Base-by-base conservation (phyloP, 345 rosid genomes). In the Euphorbia pulcherrima region DNA sequence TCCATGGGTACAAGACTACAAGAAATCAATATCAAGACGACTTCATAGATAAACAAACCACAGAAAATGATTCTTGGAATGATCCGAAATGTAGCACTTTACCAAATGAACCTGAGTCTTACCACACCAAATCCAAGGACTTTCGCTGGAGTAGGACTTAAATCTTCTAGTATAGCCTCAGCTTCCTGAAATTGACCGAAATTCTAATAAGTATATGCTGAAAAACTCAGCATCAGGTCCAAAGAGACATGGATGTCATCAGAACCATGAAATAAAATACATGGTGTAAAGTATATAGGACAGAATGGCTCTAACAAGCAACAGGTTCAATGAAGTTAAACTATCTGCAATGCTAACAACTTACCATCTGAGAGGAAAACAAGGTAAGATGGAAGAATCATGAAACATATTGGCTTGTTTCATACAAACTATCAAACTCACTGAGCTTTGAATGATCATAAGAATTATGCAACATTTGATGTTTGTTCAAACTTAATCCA, bases 131-230 rank as follows among this genome's bases (percentile, higher is more conserved):
- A 86, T 63, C 92, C 88, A 71, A 82, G 73, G 69, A 85, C 46
- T 84, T 89, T 94, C 75, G 85, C 39, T 6, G 89, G 93, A 63
- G 96, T 82, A 77, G 96, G 93, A 52, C 84, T 84, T 72, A 92
- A 62, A 24, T 85, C 91, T 79, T 87, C 89, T 53, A 93, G 80
- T 68, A 93, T 90, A 65, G 98, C 98, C 82, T 86, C 96, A 65
- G 91, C 96, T 68, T 93, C 98, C 98, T 93, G 80, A 58, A 78
- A 65, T 21, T 37, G 46, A 54, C 27, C 21, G 52, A 67, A 53
- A 53, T 47, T 67, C n/a, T 62, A 24, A 26, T 50, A 61, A 74
- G 16, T 33, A 48, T n/a, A 24, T 20, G 6, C 50, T 18, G 69
- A 40, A 46, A 48, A 72, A 61, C 17, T 8, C 39, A 52, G 10